Evolutionary conservation across 192 early-diverging fungal species (phyloP), one percentile per base, ranked within the genome.

Genomic region (Coemansia sp.): DNA sequence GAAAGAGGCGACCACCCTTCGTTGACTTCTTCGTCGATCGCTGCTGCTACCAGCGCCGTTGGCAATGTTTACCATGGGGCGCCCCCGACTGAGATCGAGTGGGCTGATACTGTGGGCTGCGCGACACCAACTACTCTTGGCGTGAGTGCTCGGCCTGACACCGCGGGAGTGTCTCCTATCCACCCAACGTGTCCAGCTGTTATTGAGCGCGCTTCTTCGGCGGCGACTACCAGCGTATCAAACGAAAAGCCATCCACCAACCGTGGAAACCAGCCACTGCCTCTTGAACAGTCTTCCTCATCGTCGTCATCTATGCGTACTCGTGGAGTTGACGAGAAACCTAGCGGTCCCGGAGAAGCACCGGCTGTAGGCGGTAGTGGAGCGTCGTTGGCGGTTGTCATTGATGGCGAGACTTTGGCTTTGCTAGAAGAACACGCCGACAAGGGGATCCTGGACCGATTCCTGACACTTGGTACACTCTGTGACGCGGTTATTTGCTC

Each of bases 401-500:
- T 99, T 70, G 97, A 99, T 59, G 97, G 97, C 68, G 89, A 89
- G 44, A 94, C 96, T 3, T 84, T 99, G 24, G 76, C 78, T 6
- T 66, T 73, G 29, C 75, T 90, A 29, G 88, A 89, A 59, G 68
- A 82, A 61, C 67, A 86, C 24, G 66, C 66, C 9, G 16, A 46
- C 3, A 2, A 27, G 29, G 86, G 85, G 12, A 54, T 93, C 5
- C 73, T 90, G 68, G 79, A 84, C 47, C 74, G 80, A 70, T 92
- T 95, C 73, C 80, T 95, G 44, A 87, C 90, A 65, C 78, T 96
- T n/a, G 92, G 89, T 33, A 90, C 89, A 27, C 79, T 87, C 31
- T 92, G 91, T 67, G 88, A 93, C 31, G 86, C 90, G 29, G 96
- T 97, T 15, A 91, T 97, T 57, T 97, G 94, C 74, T 96, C 94